A percentile compares a stretch with the other conserved stretches of the same genome.
phyloP scores from a whole-genome alignment of 2,329 filamentous ascomycete species.

The Pleomassaria siparia region DNA sequence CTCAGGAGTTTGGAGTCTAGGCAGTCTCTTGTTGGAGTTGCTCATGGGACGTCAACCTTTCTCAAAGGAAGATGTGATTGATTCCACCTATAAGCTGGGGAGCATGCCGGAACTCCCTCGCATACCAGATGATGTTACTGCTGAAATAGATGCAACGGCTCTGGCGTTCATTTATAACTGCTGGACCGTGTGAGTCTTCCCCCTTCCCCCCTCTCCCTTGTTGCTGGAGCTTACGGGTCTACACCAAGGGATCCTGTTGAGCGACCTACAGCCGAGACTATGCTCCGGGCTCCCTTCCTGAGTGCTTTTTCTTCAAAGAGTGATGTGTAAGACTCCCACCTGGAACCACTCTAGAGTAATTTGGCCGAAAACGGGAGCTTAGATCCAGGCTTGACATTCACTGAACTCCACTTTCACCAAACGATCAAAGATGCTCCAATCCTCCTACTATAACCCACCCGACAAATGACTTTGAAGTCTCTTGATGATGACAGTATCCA shows the following conservation, averaged over 20 bases:
- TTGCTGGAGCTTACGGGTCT: neutral
- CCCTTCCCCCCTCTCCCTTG: neutral
- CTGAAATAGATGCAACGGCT: neutral
- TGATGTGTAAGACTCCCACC: too few relatives aligned
- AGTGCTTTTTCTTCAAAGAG: too few relatives aligned
- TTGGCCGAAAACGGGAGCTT: too few relatives aligned
- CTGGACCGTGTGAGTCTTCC: constrained; percentile 1
- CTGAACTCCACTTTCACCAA: too few relatives aligned
- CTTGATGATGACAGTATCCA: too few relatives aligned
- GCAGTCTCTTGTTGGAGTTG: constrained; percentile 4
- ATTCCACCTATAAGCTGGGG: constrained; percentile 1
- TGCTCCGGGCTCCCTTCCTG: neutral
- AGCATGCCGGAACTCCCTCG: neutral
- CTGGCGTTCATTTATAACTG: constrained; percentile 6
- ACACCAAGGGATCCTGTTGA: neutral
- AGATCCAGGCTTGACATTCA: too few relatives aligned
- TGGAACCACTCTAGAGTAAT: too few relatives aligned
- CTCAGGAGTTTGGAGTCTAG: constrained; percentile 6
- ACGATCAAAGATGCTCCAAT: too few relatives aligned
- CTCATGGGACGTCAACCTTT: constrained; percentile 1
- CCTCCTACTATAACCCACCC: too few relatives aligned
- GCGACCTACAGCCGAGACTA: constrained; percentile 2
- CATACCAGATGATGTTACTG: constrained; percentile 1
- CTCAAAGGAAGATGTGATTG: constrained; percentile 2
- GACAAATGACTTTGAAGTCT: too few relatives aligned